Base-by-base conservation (phyloP, 2,329 filamentous ascomycete species). In the Colletotrichum sublineola region DNA sequence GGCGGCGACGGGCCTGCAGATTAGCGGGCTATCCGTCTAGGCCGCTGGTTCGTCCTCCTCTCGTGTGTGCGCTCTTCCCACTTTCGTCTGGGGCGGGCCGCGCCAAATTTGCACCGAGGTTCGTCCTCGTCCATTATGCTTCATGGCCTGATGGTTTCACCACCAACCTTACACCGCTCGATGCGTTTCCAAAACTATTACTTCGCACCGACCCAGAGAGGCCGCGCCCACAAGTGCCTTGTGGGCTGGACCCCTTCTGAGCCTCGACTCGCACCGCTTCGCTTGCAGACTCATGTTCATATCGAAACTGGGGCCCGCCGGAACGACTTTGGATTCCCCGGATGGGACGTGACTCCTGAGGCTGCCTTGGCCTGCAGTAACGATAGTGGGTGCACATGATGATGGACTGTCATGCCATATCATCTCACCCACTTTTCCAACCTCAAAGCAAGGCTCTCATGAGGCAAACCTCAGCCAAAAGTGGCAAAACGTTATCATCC, bases 1-100 rank as follows among this genome's bases (percentile, higher is more conserved):
- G 69, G 61, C 61, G 62, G 67, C 67, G 71, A 62, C 71, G 67
- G 71, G 67, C 67, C 71, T 73, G 67, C 67, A 73, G 71, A 70
- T 73, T 73, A 73, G 70, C 60, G 69, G 69, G 63, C 55, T 48
- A 38, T 60, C 65, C 68, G 66, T 63, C 24, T 18, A 63, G 42
- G n/a, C 44, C 33, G n/a, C 44, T n/a, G 44, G 5, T 14, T 18
- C 36, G 44, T 20, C 38, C 57, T 24, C 24, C 24, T 24, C 24
- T 29, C 55, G 18, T 20, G 15, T 60, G 24, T 33, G 38, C 11
- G 14, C 24, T 29, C 38, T 29, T 60, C 38, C 36, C 57, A 60
- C 40, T 46, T 58, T 69, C 52, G 66, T 71, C 55, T 29, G 67
- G 48, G 61, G 70, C 70, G 71, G 67, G 67, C 71, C 62, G 71